A percentile compares a stretch with the other conserved stretches of the same genome.
These are phyloP conservation scores for Metschnikowia arizonensis DNA, from an alignment of 805 yeast genomes.

Conservation along the genomic window DNA sequence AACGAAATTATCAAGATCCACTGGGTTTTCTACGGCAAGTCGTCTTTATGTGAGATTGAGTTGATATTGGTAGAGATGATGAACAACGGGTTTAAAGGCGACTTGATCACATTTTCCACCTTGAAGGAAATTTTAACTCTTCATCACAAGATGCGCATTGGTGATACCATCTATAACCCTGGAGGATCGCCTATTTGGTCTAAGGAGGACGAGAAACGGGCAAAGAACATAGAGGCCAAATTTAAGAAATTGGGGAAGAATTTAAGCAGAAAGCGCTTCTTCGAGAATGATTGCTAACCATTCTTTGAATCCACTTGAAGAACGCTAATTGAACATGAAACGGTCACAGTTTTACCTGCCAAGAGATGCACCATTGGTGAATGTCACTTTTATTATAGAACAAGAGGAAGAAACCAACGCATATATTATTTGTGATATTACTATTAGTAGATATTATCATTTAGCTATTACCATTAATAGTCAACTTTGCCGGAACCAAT, in stretches of 20 bases:
- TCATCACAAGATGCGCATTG: slow-evolving; percentile 32
- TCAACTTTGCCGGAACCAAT: too few relatives aligned
- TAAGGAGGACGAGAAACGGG: slow-evolving; percentile 33
- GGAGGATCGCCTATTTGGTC: slow-evolving; percentile 34
- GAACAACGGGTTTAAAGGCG: slow-evolving; percentile 40
- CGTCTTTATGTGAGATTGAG: slow-evolving; percentile 33
- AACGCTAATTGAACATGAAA: too few relatives aligned
- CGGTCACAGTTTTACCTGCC: too few relatives aligned
- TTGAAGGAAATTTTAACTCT: slow-evolving; percentile 33
- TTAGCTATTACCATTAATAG: too few relatives aligned
- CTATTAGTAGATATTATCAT: too few relatives aligned
- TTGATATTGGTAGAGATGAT: slow-evolving; percentile 35
- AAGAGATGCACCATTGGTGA: too few relatives aligned
- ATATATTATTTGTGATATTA: too few relatives aligned
- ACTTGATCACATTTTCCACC: slow-evolving; percentile 32
- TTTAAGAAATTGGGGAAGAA: slow-evolving; percentile 11
- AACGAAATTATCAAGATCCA: slow-evolving; percentile 34
- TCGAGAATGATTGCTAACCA: not conserved
- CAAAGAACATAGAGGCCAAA: slow-evolving; percentile 21
- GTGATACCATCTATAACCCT: slow-evolving; percentile 22
- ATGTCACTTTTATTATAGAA: too few relatives aligned
- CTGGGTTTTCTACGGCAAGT: slow-evolving; percentile 39
- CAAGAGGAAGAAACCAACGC: too few relatives aligned
- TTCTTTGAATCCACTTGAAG: too few relatives aligned
- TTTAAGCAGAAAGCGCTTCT: slow-evolving; percentile 7